Conservation (phyloP, 2,329 filamentous ascomycete species). For the Aspergillus piperis region DNA sequence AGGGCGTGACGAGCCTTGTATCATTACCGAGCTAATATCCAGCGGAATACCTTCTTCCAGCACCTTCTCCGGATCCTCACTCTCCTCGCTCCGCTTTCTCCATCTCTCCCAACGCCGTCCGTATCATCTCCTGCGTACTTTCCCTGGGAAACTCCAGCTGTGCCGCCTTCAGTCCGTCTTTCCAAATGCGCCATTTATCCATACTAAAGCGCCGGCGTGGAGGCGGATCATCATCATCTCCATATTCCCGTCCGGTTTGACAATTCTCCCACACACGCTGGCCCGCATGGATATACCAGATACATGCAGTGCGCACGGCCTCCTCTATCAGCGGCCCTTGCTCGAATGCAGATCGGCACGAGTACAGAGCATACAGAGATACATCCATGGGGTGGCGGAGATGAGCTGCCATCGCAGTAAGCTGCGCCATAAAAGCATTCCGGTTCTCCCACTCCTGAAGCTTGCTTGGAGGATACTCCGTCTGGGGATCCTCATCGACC, state of each 20-base stretch:
- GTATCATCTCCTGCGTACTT: background rate
- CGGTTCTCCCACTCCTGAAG: constrained; percentile 1
- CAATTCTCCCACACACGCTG: background rate
- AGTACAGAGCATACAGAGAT: background rate
- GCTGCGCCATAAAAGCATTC: background rate
- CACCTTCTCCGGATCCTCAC: too few relatives aligned
- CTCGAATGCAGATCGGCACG: background rate
- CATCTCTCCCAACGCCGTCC: background rate
- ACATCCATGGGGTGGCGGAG: background rate
- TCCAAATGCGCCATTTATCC: background rate
- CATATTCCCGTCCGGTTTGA: background rate
- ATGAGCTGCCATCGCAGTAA: background rate
- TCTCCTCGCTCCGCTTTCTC: background rate
- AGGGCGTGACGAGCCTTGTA: too few relatives aligned
- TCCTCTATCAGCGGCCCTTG: background rate
- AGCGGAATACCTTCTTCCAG: too few relatives aligned
- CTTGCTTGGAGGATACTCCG: background rate
- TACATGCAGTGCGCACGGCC: background rate
- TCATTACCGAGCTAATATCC: too few relatives aligned
- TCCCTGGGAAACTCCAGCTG: background rate
- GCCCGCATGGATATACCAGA: background rate
- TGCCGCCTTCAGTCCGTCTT: background rate
- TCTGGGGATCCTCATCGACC: too few relatives aligned
- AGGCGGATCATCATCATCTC: background rate
- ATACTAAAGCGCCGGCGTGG: background rate